A percentile compares a stretch with the other conserved stretches of the same genome.
Conservation (phyloP, 139 green algal genomes). For the Monoraphidium neglectum region DNA sequence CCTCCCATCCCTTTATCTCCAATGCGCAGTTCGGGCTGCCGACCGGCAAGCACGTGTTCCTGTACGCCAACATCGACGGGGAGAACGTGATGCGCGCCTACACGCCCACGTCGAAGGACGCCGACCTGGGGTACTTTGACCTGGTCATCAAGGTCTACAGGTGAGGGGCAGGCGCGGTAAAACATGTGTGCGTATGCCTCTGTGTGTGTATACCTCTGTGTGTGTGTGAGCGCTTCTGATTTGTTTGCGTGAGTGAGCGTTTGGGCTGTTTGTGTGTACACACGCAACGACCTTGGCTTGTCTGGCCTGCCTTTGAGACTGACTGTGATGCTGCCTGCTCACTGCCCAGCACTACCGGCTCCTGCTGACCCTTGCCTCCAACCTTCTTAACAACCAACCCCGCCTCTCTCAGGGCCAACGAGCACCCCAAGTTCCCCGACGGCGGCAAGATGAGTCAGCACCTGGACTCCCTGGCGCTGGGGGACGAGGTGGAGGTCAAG, state of each 20-base stretch:
- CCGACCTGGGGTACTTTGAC: constrained; percentile 92
- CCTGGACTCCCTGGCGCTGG: constrained; percentile 73
- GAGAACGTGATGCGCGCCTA: constrained; percentile 96
- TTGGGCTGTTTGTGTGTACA: no score
- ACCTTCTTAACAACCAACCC: no score
- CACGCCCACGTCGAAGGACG: constrained; percentile 88
- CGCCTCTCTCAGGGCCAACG: constrained; percentile 41
- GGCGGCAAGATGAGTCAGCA: constrained; percentile 82
- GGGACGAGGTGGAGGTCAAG: constrained; percentile 93
- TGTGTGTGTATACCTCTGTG: no score
- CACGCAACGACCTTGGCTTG: no score
- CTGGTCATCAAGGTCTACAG: constrained; percentile 92
- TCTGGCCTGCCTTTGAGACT: no score
- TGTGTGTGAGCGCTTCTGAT: no score
- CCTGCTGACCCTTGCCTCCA: no score
- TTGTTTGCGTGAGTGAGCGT: no score
- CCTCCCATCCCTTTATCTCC: no score
- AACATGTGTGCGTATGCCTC: no score
- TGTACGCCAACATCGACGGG: constrained; percentile 83
- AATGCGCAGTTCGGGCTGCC: constrained; percentile 71
- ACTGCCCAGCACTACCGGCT: no score
- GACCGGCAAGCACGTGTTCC: constrained; percentile 93
- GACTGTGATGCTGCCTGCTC: no score
- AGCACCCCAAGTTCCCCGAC: constrained; percentile 88
- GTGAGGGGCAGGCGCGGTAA: neutral